Base-by-base conservation (phyloP, 2,329 filamentous ascomycete genomes). In the Phialophora tarda region DNA sequence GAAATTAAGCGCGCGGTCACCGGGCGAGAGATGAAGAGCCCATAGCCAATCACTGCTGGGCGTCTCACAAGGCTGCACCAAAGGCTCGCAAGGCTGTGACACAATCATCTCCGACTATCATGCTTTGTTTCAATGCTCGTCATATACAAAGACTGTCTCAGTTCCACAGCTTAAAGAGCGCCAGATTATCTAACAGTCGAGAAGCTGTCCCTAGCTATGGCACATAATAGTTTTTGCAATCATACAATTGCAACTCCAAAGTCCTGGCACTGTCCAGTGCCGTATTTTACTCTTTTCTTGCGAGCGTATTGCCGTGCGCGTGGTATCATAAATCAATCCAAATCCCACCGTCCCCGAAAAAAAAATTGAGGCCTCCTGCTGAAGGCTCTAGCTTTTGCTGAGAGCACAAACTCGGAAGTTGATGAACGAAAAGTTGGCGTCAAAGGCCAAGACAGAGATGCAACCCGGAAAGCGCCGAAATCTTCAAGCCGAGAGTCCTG, bases 241-340 rank as follows among this genome's bases (percentile, higher is more conserved):
- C 65, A 23, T 61, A 50, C 57, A 24, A 26, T 6, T n/a, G 28
- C 41, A 51, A 38, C 54, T 26, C 24, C 51, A 38, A 41, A 51
- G 32, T 38, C 48, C 24, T 34, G 64, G 30, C 55, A 41, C 34
- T 59, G 48, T 51, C 55, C 44, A 41, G 51, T 26, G 28, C 51
- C 54, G n/a, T 26, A n/a, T 54, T 47, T 54, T 55, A 38, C 59
- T 58, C 28, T 30, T 1, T 30, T 38, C 23, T 44, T 51, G 21
- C 5, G 47, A 62, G 54, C 30, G 53, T 53, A 50, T 56, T 47
- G 21, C 51, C 34, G 28, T 66, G 50, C 55, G 58, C 63, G 48
- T 67, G 65, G 65, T 67, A 67, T 67, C 65, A 64, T 67, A 44
- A 67, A 34, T 59, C 41, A 38, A 58, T 34, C 34, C 17, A 56